Evolutionary conservation across 1,139 yeast genomes (phyloP), one percentile per base, ranked within the genome.

Genomic region (Diutina pseudorugosa): DNA sequence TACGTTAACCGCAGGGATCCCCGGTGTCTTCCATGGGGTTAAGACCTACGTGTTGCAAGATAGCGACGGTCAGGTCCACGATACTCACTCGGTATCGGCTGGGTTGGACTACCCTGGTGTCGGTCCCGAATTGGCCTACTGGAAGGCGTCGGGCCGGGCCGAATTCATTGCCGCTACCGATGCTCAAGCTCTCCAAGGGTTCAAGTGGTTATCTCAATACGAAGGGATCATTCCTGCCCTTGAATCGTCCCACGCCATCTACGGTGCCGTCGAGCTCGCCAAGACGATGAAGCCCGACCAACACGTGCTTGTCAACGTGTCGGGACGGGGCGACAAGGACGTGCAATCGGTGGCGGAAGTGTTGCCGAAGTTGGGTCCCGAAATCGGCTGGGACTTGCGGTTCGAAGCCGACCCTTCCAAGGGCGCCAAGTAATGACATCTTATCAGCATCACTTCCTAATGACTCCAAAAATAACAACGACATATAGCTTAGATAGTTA

Each of bases 301-400:
- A 70, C 83, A 88, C 65, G 73, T 93, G 57, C 83, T 93, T 56
- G 86, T 93, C 63, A 89, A 90, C 65, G 80, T 93, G 55, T 88
- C 96, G 52, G 99, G 99, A 63, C 87, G 98, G 76, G 99, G 99
- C 71, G 99, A 94, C 68, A 93, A 93, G 75, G 99, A 93, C 66
- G 98, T 93, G 41, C 97, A 91, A 72, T 87, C 93, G 65, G 97
- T 93, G 54, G 98, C 98, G 47, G 97, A 93, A 68, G 81, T 85
- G 52, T 77, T 93, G 64, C 98, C 98, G 50, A 79, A 70, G 57
- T 75, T 90, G 55, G 99, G 99, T 50, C 94, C 93, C 52, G 67
- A 83, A 67, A 91, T 93, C 65, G 93, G 85, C 61, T 93, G 98
- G 98, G 98, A 93, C 67, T 77, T 93, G 65, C 81, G 98, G 68